phyloP scores from a whole-genome alignment of 345 rosid species.

The Murraya paniculata region DNA sequence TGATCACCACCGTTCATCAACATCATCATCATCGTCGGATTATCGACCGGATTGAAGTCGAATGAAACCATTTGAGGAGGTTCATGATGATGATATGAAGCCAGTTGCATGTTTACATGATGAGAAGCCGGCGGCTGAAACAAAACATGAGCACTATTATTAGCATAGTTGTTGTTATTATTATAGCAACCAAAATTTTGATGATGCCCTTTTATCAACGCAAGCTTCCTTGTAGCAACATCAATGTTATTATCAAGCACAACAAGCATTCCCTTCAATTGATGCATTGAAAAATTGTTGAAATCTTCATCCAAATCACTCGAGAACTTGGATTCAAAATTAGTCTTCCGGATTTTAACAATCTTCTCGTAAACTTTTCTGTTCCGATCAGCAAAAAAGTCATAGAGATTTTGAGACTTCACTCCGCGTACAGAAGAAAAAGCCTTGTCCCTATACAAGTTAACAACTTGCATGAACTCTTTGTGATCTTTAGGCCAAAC shows the following conservation, averaged over 20 bases:
- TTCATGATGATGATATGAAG: background rate
- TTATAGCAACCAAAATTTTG: background rate
- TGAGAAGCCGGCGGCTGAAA: background rate
- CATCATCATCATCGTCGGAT: background rate
- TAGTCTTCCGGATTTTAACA: background rate
- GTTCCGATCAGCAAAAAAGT: background rate
- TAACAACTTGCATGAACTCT: slow-evolving; percentile 26
- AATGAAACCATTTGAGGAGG: background rate
- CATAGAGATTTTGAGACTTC: slow-evolving; percentile 19
- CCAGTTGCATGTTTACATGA: background rate
- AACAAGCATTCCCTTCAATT: background rate
- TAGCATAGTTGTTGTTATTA: background rate
- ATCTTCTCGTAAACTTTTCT: background rate
- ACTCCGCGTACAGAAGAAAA: slow-evolving; percentile 8
- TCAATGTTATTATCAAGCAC: slow-evolving; percentile 3
- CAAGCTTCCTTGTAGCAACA: background rate
- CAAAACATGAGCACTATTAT: background rate
- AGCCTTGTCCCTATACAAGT: slow-evolving; percentile 22
- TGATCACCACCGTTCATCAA: background rate
- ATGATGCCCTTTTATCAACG: slow-evolving; percentile 1
- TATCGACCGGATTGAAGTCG: background rate
- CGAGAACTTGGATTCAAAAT: slow-evolving; percentile 5
- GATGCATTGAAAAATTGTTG: background rate
- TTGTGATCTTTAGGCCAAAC: slow-evolving; percentile 22
- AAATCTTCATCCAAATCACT: background rate